Base-by-base conservation (phyloP, 352 stramenopile species). In the Bremia lactucae region DNA sequence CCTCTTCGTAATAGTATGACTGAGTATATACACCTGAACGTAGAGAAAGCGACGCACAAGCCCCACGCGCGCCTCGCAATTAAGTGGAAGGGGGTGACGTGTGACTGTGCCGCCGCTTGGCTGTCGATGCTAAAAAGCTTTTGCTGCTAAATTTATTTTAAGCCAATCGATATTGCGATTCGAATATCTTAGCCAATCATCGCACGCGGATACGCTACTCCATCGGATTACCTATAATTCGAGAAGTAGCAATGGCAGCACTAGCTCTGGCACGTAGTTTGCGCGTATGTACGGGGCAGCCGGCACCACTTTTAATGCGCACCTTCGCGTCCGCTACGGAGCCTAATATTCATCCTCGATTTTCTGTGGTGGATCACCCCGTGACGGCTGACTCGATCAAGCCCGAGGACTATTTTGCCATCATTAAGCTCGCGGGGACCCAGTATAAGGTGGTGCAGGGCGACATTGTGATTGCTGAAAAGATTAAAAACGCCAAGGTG, bases 391-490 rank as follows among this genome's bases (percentile, higher is more conserved):
- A 79, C 28, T 46, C 65, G 31, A 76, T 87, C 44, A 66, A 69
- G 28, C 68, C 73, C 4, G 66, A 81, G 31, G 78, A 87, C 48
- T 83, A 83, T 52, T 92, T 92, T 49, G 79, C 79, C 9, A 72
- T 92, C 19, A 58, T 92, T 43, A 92, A 92, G 62, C 65, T 92
- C 25, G 74, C 58, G 21, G 76, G 73, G 15, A 92, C 76, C 37
- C 79, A 92, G 59, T 92, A 88, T 65, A 92, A 92, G 61, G 76
- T 92, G 45, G 80, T 76, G 20, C 63, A 88, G 65, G 79, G 79
- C 36, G 79, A 92, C 46, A 69, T 89, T 28, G 74, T 92, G 19
- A 65, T 89, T 25, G 56, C 77, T 3, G 79, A 92, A 51, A 92
- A 92, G 68, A 76, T 92, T 52, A 85, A 87, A 52, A 33, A 82